Evolutionary conservation across 1,284 basidiomycete species (phyloP), one percentile per base, ranked within the genome.

Genomic region (Porodaedalea pini): DNA sequence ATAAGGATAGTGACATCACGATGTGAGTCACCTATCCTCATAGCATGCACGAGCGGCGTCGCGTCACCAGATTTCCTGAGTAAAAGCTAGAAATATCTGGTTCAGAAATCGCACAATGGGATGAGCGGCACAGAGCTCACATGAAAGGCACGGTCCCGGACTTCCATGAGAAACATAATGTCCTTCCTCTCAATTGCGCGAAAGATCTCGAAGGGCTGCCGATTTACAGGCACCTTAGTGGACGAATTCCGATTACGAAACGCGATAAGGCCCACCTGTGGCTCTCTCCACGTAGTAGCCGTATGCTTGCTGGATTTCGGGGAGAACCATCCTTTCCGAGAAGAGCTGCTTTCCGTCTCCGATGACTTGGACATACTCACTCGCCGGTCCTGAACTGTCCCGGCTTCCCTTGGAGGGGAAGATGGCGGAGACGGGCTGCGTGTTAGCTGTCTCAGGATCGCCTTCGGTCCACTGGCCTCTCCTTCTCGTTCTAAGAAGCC

Each of bases 1-100:
- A 92, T 73, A 8, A 91, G 64, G 57, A 92, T 86, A 2, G 88
- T 84, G 8, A 92, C 81, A 39, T 91, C 89, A 61, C 81, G 76
- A 64, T 90, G 85, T 32, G 82, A 80, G 61, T 78, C 75, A 21
- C 90, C 88, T 37, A 90, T 86, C 15, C 88, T 78, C 81, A 92
- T 89, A 0, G 89, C 88, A 66, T 92, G 88, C 19, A 92, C 76
- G 4, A 92, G 77, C 10, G 89, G 89, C 0, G 89, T 90, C 25
- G 80, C 82, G 56, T 86, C 83, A 4, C 88, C 89, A 21, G 82
- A 80, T 65, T 85, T 88, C 53, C 81, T 81, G 25, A 92, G 73
- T 13, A 92, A 75, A 40, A 90, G 76, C 88, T 91, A 57, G 1
- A 21, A n/a, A 3, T 15, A 15, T 40, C 31, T 29, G 31, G 41